Conservation (phyloP, 108 stramenopile species). For the Pseudonitzschia delicatissima region DNA sequence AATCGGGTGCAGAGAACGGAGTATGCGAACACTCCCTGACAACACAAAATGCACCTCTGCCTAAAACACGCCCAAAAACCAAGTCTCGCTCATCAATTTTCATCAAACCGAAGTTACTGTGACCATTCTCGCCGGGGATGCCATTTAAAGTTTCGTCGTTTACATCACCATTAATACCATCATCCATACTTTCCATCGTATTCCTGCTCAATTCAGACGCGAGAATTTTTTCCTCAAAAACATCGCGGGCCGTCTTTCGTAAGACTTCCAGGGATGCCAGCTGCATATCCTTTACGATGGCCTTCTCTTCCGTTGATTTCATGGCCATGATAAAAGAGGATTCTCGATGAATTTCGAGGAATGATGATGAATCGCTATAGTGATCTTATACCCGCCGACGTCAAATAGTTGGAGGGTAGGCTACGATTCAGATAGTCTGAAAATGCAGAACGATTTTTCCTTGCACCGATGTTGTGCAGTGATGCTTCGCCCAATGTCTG, state of each 20-base stretch:
- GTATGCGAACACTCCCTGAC: slow-evolving; percentile 45
- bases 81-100: slow-evolving; percentile 40
- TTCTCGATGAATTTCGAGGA: background rate
- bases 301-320: background rate
- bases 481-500: no score
- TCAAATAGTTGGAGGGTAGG: no score
- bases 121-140: background rate
- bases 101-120: background rate
- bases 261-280: slow-evolving; percentile 16
- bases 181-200: background rate
- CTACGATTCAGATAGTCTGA: no score
- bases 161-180: background rate
- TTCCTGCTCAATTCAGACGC: slow-evolving; percentile 1
- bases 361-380: no score
- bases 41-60: slow-evolving; percentile 79
- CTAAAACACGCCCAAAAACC: slow-evolving; percentile 60
- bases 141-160: background rate
- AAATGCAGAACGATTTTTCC: no score
- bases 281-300: slow-evolving; percentile 29
- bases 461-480: no score
- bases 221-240: slow-evolving; percentile 20
- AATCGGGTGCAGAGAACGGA: background rate
- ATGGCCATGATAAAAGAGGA: background rate
- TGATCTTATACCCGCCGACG: no score
- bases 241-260: slow-evolving; percentile 18